A percentile compares a stretch with the other conserved stretches of the same genome.
These are phyloP conservation scores for Lachancea sp. DNA, from an alignment of 805 yeast genomes.

Conservation along the genomic window DNA sequence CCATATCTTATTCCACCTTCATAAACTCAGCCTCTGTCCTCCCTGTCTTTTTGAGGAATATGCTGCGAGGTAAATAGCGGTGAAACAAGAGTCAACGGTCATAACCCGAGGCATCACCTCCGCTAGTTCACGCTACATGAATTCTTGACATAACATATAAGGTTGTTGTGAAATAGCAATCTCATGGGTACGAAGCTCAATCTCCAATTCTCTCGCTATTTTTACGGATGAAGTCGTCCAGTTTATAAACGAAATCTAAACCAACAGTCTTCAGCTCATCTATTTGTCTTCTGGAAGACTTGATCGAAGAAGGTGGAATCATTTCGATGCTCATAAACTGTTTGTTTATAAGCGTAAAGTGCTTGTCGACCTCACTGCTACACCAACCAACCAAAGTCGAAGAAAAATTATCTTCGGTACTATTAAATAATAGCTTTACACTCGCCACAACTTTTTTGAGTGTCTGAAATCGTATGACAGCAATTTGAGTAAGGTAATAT, in stretches of 20 bases:
- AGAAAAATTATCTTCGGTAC: slow-evolving; percentile 32
- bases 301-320: slow-evolving; percentile 45
- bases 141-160: no score
- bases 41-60: no score
- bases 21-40: no score
- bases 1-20: no score
- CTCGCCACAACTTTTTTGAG: slow-evolving; percentile 51
- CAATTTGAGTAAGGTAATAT: slow-evolving; percentile 54
- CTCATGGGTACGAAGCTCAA: no score
- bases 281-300: slow-evolving; percentile 56
- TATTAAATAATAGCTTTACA: slow-evolving; percentile 47
- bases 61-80: no score
- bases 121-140: no score
- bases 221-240: slow-evolving; percentile 37
- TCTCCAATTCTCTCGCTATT: slow-evolving; percentile 15
- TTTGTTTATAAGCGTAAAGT: slow-evolving; percentile 54
- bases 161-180: no score
- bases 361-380: slow-evolving; percentile 52
- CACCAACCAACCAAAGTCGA: slow-evolving; percentile 77
- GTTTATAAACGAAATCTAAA: slow-evolving; percentile 64
- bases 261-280: slow-evolving; percentile 58
- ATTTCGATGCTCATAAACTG: slow-evolving; percentile 60
- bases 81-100: no score
- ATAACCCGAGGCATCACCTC: no score
- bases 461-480: slow-evolving; percentile 55